These are phyloP conservation scores for Ambispora gerdemannii DNA, from an alignment of 192 early-diverging fungal genomes.

Conservation along the genomic window DNA sequence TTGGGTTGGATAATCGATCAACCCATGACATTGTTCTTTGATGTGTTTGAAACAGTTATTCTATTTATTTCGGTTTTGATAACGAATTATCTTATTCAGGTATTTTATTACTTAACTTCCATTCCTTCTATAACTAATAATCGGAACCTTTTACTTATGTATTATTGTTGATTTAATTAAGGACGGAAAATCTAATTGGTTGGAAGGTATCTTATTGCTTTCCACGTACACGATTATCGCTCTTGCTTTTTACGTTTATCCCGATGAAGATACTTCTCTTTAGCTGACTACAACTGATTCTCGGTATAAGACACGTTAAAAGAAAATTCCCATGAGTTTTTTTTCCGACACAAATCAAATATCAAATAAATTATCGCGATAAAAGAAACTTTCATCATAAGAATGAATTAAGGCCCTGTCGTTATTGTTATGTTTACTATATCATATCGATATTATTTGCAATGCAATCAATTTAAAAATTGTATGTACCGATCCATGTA, in stretches of 20 bases:
- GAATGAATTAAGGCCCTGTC: too few relatives aligned
- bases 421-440: too few relatives aligned
- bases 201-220: constrained; percentile 87
- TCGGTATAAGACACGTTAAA: neutral
- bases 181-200: constrained; percentile 89
- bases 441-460: too few relatives aligned
- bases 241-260: constrained; percentile 76
- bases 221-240: constrained; percentile 80
- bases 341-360: too few relatives aligned
- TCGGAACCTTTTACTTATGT: neutral
- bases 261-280: constrained; percentile 22
- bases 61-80: constrained; percentile 86
- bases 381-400: too few relatives aligned
- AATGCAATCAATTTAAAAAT: too few relatives aligned
- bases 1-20: constrained; percentile 76
- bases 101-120: too few relatives aligned
- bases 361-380: too few relatives aligned
- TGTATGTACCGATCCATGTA: too few relatives aligned
- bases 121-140: neutral
- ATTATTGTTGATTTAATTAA: too few relatives aligned
- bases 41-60: constrained; percentile 78
- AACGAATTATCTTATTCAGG: constrained; percentile 70
- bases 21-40: constrained; percentile 78
- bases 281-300: neutral
- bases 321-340: too few relatives aligned